Evolutionary conservation across 2,329 filamentous ascomycete genomes (phyloP).

Genomic region (Calycina herbarum): DNA sequence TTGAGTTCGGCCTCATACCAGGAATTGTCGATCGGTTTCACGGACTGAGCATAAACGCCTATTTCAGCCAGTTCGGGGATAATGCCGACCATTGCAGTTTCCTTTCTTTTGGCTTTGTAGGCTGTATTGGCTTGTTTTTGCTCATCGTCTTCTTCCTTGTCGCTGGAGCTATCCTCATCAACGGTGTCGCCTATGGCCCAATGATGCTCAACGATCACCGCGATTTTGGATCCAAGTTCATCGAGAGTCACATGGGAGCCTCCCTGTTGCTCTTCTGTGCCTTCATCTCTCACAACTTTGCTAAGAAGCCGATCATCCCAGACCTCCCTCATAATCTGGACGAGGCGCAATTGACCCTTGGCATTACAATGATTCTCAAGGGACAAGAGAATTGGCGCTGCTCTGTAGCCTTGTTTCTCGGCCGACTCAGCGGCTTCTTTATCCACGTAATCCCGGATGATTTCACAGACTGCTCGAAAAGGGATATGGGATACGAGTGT

Average conservation of each 20-base stretch:
- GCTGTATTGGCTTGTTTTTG: slow-evolving; percentile 48
- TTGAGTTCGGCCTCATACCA: slow-evolving; percentile 58
- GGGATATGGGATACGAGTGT: slow-evolving; percentile 66
- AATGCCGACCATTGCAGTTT: slow-evolving; percentile 50
- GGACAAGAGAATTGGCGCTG: slow-evolving; percentile 62
- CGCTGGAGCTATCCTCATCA: slow-evolving; percentile 42
- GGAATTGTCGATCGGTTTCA: slow-evolving; percentile 65
- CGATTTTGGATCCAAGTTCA: slow-evolving; percentile 62
- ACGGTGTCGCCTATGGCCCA: slow-evolving; percentile 52
- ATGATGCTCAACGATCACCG: slow-evolving; percentile 68
- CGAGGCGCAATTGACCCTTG: slow-evolving; percentile 60
- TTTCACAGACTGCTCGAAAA: slow-evolving; percentile 65
- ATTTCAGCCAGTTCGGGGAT: slow-evolving; percentile 65
- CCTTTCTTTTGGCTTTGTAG: slow-evolving; percentile 54
- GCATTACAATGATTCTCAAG: slow-evolving; percentile 67
- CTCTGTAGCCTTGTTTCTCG: slow-evolving; percentile 42
- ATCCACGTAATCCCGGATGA: slow-evolving; percentile 62
- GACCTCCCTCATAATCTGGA: slow-evolving; percentile 64
- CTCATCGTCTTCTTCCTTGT: slow-evolving; percentile 47
- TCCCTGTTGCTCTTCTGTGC: slow-evolving; percentile 54
- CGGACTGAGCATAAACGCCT: slow-evolving; percentile 69
- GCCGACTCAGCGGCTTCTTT: slow-evolving; percentile 50
- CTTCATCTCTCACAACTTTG: slow-evolving; percentile 56
- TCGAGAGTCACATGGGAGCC: slow-evolving; percentile 56
- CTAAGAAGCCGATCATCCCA: slow-evolving; percentile 61